Evolutionary conservation across 257 asterid species (phyloP).

Genomic region (Solanum virginianum): DNA sequence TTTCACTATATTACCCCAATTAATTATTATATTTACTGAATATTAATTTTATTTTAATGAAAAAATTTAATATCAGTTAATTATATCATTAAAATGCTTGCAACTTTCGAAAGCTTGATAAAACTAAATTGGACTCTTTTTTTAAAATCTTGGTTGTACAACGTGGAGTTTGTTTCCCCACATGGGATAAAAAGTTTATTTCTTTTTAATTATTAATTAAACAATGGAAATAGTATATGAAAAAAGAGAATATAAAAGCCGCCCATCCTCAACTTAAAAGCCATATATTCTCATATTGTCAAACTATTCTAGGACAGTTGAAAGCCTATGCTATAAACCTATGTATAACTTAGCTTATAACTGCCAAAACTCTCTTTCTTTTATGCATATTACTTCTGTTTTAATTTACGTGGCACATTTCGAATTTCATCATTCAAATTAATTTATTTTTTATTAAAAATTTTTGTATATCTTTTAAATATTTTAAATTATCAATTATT

Average conservation of each 20-base stretch:
- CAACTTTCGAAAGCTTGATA: not conserved
- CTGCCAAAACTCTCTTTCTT: not conserved
- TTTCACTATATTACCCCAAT: too few relatives aligned
- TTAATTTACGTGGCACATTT: too few relatives aligned
- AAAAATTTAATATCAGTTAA: too few relatives aligned
- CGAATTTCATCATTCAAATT: too few relatives aligned
- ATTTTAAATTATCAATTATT: too few relatives aligned
- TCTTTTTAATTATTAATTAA: not conserved
- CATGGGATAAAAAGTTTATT: not conserved
- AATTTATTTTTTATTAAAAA: too few relatives aligned
- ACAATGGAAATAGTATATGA: not conserved
- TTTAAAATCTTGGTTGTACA: not conserved
- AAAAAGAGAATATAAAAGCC: not conserved
- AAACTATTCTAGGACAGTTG: not conserved
- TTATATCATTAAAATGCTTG: not conserved
- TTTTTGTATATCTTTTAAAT: too few relatives aligned
- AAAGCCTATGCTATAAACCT: not conserved
- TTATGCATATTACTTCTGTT: not conserved
- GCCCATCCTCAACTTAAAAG: not conserved
- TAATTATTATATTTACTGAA: too few relatives aligned
- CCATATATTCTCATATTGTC: not conserved
- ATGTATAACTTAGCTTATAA: conserved; percentile 1
- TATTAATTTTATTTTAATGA: too few relatives aligned
- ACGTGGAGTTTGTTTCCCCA: not conserved
- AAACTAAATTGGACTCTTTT: not conserved